Base-by-base conservation (phyloP, 495 filamentous ascomycete species). In the Penicillium fimorum region DNA sequence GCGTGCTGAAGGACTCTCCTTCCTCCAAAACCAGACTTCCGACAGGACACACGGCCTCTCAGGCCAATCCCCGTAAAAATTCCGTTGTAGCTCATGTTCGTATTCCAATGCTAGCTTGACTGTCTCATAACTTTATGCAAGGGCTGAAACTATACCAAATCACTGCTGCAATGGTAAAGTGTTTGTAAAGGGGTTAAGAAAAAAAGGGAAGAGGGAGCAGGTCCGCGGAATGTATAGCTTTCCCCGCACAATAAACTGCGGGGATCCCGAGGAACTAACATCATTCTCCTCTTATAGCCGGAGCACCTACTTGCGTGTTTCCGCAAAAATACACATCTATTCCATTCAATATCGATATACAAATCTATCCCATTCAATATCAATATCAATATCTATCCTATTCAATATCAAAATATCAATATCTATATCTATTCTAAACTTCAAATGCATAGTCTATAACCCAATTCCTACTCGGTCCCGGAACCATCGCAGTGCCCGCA, bases 41-140 rank as follows among this genome's bases (percentile, higher is more conserved):
- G 24, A 10, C 44, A 49, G 8, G 13, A 24, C 15, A 29, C 3
- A 8, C 22, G 45, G 32, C 54, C 27, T 35, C 33, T 9, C 17
- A 40, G 25, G 47, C 59, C 48, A 22, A 63, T 29, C 20, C 55
- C 47, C 29, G 38, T 32, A 32, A 59, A 11, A n/a, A 53, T 17
- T 43, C 58, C 45, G 37, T 18, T 50, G 47, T 42, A 56, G n/a
- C 52, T 56, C 66, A 69, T 69, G n/a, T 29, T 60, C 17, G 33
- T 43, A 12, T 56, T 49, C 40, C 42, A 50, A 43, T 41, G 13
- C 18, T 37, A n/a, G 30, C 47, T 20, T 37, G 37, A 56, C 43
- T 50, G 29, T 51, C 22, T 56, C 60, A 66, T 60, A 25, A 18
- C 56, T 40, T 17, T 50, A 18, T 13, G 12, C 38, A 5, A 37